A percentile compares a stretch with the other conserved stretches of the same genome.
Conservation (phyloP, 805 yeast species). For the Saccharomycopsis javanensis region DNA sequence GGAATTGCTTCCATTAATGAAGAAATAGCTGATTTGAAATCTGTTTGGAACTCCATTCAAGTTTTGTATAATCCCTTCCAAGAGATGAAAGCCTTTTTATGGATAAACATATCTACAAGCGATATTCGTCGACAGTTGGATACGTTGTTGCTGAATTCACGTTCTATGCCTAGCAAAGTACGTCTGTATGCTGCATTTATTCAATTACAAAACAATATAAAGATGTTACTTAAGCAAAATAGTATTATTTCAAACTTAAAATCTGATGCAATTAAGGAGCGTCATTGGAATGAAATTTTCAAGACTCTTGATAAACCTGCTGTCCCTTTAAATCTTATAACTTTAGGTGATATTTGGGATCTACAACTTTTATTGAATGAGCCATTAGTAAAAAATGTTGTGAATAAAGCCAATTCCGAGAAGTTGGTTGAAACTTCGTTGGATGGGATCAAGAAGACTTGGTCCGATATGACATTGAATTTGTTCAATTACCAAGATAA, state of each 20-base stretch:
- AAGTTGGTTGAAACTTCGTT: conserved; percentile 51
- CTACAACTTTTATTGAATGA: conserved; percentile 42
- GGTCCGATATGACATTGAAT: conserved; percentile 47
- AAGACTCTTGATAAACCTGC: conserved; percentile 24
- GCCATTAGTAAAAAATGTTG: conserved; percentile 34
- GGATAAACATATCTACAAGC: conserved; percentile 42
- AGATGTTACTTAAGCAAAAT: conserved; percentile 31
- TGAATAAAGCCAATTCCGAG: conserved; percentile 67
- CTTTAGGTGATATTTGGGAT: conserved; percentile 54
- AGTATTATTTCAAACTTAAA: conserved; percentile 38
- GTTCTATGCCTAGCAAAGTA: conserved; percentile 46
- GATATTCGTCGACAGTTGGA: conserved; percentile 41
- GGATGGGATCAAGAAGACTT: conserved; percentile 37
- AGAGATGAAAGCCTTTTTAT: conserved; percentile 32
- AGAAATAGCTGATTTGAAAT: conserved; percentile 46
- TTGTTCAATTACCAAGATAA: conserved; percentile 43
- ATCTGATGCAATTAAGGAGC: conserved; percentile 44
- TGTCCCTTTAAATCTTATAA: conserved; percentile 26
- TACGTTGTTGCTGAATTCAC: conserved; percentile 35
- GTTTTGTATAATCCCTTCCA: conserved; percentile 39
- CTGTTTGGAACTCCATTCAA: conserved; percentile 57
- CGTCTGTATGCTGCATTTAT: conserved; percentile 65
- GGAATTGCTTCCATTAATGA: conserved; percentile 28
- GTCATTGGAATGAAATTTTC: conserved; percentile 59
- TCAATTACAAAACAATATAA: conserved; percentile 39